These are phyloP conservation scores for Stemphylium beticola DNA, from an alignment of 2,329 filamentous ascomycete species.

Conservation along the genomic window DNA sequence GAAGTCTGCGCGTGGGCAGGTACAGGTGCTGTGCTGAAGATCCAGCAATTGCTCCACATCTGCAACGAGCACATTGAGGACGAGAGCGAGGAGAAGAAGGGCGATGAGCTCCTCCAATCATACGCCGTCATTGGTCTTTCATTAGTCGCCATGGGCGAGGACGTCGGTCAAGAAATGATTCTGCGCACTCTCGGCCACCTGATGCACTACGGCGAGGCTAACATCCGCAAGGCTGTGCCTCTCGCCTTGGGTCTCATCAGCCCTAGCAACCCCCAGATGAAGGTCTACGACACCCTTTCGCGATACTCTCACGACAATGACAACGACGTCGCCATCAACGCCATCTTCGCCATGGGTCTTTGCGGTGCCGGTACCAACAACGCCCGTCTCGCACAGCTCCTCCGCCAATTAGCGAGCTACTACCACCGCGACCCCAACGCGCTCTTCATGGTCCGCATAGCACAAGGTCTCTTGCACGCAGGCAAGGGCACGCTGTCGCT, in stretches of 20 bases:
- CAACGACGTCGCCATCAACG: slow-evolving; percentile 96
- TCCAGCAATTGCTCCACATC: slow-evolving; percentile 95
- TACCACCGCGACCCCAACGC: slow-evolving; percentile 97
- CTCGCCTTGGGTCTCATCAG: slow-evolving; percentile 96
- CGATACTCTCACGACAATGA: slow-evolving; percentile 99
- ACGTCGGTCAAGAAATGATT: slow-evolving; percentile 98
- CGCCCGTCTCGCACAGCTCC: slow-evolving; percentile 89
- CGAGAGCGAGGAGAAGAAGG: slow-evolving; percentile 85
- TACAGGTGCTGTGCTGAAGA: slow-evolving; percentile 94
- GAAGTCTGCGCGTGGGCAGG: slow-evolving; percentile 98
- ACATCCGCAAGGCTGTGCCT: slow-evolving; percentile 95
- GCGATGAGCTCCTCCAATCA: slow-evolving; percentile 91
- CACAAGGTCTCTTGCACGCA: slow-evolving; percentile 97
- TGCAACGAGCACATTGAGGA: slow-evolving; percentile 98
- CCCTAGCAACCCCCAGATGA: slow-evolving; percentile 99
- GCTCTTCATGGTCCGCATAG: slow-evolving; percentile 98
- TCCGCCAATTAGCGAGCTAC: slow-evolving; percentile 94
- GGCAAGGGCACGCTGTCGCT: slow-evolving; percentile 96
- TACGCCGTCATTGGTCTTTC: slow-evolving; percentile 96
- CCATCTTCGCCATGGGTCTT: slow-evolving; percentile 98
- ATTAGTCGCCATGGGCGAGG: slow-evolving; percentile 96
- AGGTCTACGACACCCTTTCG: slow-evolving; percentile 97
- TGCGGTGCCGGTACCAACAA: slow-evolving; percentile 98
- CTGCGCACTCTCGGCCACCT: slow-evolving; percentile 95
- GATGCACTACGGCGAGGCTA: slow-evolving; percentile 98